Percentiles rank a stretch among this genome's conserved stretches.
Evolutionary conservation across 139 green algal species (phyloP).

Genomic region (Asterochloris erici): DNA sequence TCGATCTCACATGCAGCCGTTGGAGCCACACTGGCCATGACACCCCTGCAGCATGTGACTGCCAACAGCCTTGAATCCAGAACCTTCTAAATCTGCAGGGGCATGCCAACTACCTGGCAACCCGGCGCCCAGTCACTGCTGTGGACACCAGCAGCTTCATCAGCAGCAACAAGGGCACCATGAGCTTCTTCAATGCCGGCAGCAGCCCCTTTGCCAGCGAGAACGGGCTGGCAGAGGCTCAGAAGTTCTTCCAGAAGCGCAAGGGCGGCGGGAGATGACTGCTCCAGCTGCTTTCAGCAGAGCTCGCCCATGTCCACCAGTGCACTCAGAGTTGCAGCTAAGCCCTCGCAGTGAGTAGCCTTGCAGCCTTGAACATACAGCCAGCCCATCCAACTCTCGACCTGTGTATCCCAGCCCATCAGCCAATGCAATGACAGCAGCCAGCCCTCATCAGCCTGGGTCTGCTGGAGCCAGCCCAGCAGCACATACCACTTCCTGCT

Average conservation of each 20-base stretch:
- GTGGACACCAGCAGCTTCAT: constrained; percentile 39
- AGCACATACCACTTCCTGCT: too few species aligned
- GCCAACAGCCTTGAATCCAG: not conserved
- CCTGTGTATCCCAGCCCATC: too few species aligned
- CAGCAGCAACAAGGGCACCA: constrained; percentile 42
- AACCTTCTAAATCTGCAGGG: not conserved
- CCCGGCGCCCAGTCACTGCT: constrained; percentile 9
- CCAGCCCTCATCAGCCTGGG: too few species aligned
- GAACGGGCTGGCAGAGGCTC: constrained; percentile 39
- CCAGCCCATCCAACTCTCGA: too few species aligned
- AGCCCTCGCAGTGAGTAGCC: too few species aligned
- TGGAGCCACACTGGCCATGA: too few species aligned
- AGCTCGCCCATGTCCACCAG: not conserved
- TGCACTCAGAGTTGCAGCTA: too few species aligned
- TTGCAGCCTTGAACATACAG: too few species aligned
- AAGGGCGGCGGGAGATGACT: not conserved
- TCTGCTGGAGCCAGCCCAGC: too few species aligned
- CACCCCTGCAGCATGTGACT: not conserved
- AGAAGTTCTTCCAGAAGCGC: constrained; percentile 29
- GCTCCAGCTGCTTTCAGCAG: too few species aligned
- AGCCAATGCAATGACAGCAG: too few species aligned
- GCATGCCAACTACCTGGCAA: constrained; percentile 8
- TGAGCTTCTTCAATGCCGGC: constrained; percentile 55
- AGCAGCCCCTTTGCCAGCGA: constrained; percentile 29
- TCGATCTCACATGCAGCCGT: too few species aligned